Base-by-base conservation (phyloP, 139 green algal genomes). In the Zygnema cylindricum region DNA sequence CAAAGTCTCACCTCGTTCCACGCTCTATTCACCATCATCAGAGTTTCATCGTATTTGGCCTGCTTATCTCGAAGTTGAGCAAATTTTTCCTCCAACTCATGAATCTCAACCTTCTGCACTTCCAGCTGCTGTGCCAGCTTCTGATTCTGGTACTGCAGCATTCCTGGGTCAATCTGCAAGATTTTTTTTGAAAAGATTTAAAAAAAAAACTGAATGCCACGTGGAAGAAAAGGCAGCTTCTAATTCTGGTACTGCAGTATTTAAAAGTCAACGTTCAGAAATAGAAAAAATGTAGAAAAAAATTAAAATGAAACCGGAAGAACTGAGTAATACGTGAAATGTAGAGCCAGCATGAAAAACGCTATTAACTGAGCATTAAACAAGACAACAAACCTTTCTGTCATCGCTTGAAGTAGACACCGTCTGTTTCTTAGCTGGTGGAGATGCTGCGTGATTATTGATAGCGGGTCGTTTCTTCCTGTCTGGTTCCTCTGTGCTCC, bases 121-220 rank as follows among this genome's bases (percentile, higher is more conserved):
- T 86, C 85, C 77, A 90, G 25, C 42, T 90, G 85, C 77, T 90
- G 77, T 39, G 81, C 38, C 79, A 90, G 78, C 85, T 90, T 90
- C 85, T 86, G 85, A 40, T 90, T 90, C 78, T 90, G 81, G 21
- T 82, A 90, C 35, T 86, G 77, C 42, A 90, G 33, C 77, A 90
- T 89, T 25, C 55, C 82, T 38, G 57, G 2, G 69, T 90, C 85
- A 16, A 90, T 25, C 85, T 90, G 82, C 35, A 69, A 30, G n/a
- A 35, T 73, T 73, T 73, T 73, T 73, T 73, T 25, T 73, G 30
- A 30, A 73, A 73, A 73, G 57, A 25, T 73, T 73, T 73, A 73
- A 25, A 35, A 30, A 25, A 73, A 73, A 73, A 73, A 35, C 57
- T 73, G 30, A 73, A 73, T 73, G 25, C 57, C 57, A 35, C 25